A percentile compares a stretch with the other conserved stretches of the same genome.
Conservation (phyloP, 768 basidiomycete species). For the Crepidotus variabilis region DNA sequence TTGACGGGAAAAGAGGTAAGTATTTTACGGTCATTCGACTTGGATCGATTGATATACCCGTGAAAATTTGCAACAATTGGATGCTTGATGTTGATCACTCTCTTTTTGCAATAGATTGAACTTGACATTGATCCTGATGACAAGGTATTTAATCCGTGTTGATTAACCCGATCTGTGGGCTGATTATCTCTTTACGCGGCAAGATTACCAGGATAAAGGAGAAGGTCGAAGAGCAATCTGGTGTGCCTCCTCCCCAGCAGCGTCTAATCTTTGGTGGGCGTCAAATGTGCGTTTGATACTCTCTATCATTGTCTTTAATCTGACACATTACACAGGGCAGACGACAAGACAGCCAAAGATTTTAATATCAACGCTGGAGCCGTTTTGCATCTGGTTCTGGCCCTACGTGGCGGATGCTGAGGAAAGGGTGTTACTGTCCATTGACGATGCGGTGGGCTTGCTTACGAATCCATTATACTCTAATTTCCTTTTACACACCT, state of each 20-base stretch:
- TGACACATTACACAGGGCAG: slow-evolving; percentile 50
- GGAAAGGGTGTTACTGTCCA: too few relatives aligned
- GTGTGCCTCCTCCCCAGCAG: slow-evolving; percentile 95
- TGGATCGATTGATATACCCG: background rate
- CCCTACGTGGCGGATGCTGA: slow-evolving; percentile 82
- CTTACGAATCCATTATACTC: background rate
- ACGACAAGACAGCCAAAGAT: slow-evolving; percentile 87
- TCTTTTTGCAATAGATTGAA: slow-evolving; percentile 61
- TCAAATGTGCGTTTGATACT: slow-evolving; percentile 67
- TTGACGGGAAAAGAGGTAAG: slow-evolving; percentile 95
- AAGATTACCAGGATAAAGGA: slow-evolving; percentile 95
- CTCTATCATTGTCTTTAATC: background rate
- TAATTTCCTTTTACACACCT: background rate
- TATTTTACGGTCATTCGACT: background rate
- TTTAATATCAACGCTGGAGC: slow-evolving; percentile 82
- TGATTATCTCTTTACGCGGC: slow-evolving; percentile 1
- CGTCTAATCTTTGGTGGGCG: slow-evolving; percentile 90
- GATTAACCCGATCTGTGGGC: background rate
- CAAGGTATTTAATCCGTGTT: slow-evolving; percentile 47
- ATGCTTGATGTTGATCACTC: background rate
- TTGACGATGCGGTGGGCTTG: background rate
- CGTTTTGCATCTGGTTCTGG: slow-evolving; percentile 91
- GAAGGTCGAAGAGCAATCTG: slow-evolving; percentile 97
- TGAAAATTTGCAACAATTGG: background rate
- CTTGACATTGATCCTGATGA: slow-evolving; percentile 91